Conservation (phyloP, 352 stramenopile species). For the Plasmopara viticola region DNA sequence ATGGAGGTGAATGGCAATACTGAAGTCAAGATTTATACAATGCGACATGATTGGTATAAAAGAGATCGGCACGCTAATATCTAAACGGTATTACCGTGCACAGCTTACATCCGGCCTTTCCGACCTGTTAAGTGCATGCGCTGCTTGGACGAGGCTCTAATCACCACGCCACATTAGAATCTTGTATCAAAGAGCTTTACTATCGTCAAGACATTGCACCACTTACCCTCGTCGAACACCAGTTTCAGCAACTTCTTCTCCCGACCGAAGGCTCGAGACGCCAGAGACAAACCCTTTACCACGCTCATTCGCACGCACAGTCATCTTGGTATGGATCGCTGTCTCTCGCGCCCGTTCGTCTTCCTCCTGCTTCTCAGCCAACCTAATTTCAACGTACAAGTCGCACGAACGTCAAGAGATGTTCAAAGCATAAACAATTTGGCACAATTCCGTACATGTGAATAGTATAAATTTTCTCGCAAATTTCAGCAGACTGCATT, state of each 20-base stretch:
- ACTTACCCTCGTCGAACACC: conserved; percentile 45
- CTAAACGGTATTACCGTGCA: background rate
- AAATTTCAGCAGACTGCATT: conserved; percentile 47
- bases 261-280: conserved; percentile 24
- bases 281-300: conserved; percentile 26
- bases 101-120: conserved; percentile 51
- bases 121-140: conserved; percentile 42
- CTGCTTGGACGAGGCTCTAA: conserved; percentile 34
- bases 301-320: conserved; percentile 41
- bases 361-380: conserved; percentile 49
- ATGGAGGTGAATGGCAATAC: conserved; percentile 18
- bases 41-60: conserved; percentile 10
- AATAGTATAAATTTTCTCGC: conserved; percentile 62
- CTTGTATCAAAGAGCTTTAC: too few species aligned
- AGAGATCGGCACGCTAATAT: background rate
- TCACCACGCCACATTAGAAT: conserved; percentile 2
- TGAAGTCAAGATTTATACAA: conserved; percentile 6
- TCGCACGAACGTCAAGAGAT: conserved; percentile 3
- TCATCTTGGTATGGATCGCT: conserved; percentile 46
- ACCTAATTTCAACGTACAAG: conserved; percentile 18
- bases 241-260: conserved; percentile 42
- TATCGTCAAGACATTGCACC: background rate
- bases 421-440: background rate
- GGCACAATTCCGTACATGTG: conserved; percentile 31
- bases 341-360: conserved; percentile 46